Base-by-base conservation (phyloP, 805 yeast genomes). In the Torulaspora maleeae region DNA sequence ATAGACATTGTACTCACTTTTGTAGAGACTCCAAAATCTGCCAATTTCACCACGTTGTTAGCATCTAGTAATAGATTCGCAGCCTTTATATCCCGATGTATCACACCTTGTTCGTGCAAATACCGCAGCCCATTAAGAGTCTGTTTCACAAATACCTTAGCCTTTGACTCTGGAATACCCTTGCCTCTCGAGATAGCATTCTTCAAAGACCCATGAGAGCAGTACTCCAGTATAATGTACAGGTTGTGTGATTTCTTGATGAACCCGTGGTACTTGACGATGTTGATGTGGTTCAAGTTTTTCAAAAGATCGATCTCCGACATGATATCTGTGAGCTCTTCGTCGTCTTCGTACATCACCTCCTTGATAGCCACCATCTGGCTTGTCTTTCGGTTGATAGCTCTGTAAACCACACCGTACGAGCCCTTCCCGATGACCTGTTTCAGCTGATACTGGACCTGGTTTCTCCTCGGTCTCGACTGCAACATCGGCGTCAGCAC, bases 1-100 rank as follows among this genome's bases (percentile, higher is more conserved):
- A 83, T 76, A 35, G 84, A 73, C 48, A 80, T 56, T 54, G 80
- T 79, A 52, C 75, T 81, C 6, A 79, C 72, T 54, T 82, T 85
- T 0, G 97, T 86, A 1, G 98, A 95, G 9, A 91, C 96, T 1
- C 98, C 98, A 66, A 91, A 91, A 64, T 91, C 99, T 2, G 96
- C 97, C 39, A 91, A 74, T 57, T 91, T 93, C 11, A 88, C 91
- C 8, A 77, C 81, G 2, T 95, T 90, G 10, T 73, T 66, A 2
- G 75, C 75, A 15, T 87, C 81, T 13, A 90, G 63, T 27, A 91
- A 68, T 19, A 91, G 79, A 62, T 91, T 91, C 0, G 96, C 98
- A 1, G 97, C 95, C 61, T 90, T 91, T 43, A 91, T 86, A 63
- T 91, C 98, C 49, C 98, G 69, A 61, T 91, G 99, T 35, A 91